Evolutionary conservation across 495 filamentous ascomycete genomes (phyloP).

Genomic region (Aspergillus sclerotioniger): DNA sequence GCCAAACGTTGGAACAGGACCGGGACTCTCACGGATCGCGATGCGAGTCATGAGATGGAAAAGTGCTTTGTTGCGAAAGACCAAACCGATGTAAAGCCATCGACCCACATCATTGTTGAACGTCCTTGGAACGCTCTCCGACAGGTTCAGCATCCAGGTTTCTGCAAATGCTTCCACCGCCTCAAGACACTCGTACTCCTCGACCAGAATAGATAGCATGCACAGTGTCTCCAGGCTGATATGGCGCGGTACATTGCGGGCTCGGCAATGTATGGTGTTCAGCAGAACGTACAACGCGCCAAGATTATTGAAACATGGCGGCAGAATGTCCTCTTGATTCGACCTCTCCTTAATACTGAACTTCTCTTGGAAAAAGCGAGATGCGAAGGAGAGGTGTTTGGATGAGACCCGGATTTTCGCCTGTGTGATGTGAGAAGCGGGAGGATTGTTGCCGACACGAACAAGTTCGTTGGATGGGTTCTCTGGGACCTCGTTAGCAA

Average conservation of each 20-base stretch:
- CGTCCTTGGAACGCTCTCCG: slow-evolving; percentile 6
- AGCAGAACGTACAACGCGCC: slow-evolving; percentile 44
- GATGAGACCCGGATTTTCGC: slow-evolving; percentile 40
- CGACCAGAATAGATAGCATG: slow-evolving; percentile 45
- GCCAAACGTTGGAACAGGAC: background rate
- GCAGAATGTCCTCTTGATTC: slow-evolving; percentile 18
- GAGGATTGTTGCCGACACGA: background rate
- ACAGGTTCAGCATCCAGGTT: slow-evolving; percentile 35
- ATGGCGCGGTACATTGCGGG: slow-evolving; percentile 34
- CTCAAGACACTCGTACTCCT: slow-evolving; percentile 48
- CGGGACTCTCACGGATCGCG: background rate
- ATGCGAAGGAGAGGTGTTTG: slow-evolving; percentile 43
- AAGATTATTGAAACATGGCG: slow-evolving; percentile 28
- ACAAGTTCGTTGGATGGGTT: background rate
- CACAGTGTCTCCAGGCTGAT: slow-evolving; percentile 41
- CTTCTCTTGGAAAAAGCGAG: slow-evolving; percentile 31
- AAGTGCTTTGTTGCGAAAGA: slow-evolving; percentile 11
- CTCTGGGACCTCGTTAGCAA: background rate
- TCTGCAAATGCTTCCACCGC: slow-evolving; percentile 41
- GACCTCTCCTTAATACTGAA: background rate
- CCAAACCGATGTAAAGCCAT: slow-evolving; percentile 33
- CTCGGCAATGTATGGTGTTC: slow-evolving; percentile 47
- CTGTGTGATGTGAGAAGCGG: background rate
- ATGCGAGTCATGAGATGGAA: slow-evolving; percentile 9
- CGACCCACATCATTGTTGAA: slow-evolving; percentile 20